These are phyloP conservation scores for Saccharomycopsis phalli DNA, from an alignment of 1,139 yeast species.

Conservation along the genomic window DNA sequence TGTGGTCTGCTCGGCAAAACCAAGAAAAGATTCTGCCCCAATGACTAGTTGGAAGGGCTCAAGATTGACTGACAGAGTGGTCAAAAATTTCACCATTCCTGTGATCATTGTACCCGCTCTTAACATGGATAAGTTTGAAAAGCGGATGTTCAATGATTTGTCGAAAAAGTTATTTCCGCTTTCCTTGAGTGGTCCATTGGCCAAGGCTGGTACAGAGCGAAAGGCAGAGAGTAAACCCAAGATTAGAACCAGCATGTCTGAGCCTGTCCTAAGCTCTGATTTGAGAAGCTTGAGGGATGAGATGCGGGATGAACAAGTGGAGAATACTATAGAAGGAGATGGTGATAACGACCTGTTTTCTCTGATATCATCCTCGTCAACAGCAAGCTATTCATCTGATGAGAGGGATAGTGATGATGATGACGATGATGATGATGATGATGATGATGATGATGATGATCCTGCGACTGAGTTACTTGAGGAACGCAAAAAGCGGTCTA, in stretches of 20 bases:
- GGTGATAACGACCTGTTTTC: background rate
- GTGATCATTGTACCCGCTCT: constrained; percentile 59
- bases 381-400: too few species aligned
- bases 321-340: background rate
- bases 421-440: background rate
- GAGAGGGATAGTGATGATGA: background rate
- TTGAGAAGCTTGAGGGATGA: too few species aligned
- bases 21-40: constrained; percentile 41
- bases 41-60: constrained; percentile 54
- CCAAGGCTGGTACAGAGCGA: background rate
- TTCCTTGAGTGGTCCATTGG: background rate
- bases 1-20: constrained; percentile 55
- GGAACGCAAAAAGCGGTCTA: background rate
- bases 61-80: constrained; percentile 53
- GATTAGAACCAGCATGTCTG: background rate
- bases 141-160: constrained; percentile 25
- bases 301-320: background rate
- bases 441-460: background rate
- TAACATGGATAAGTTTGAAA: constrained; percentile 50
- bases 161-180: background rate
- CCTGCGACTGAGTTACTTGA: too few species aligned
- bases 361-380: too few species aligned
- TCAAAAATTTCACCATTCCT: constrained; percentile 59
- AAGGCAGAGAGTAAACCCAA: background rate
- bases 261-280: background rate